phyloP scores from a whole-genome alignment of 2,329 filamentous ascomycete species.

The Simplicillium aogashimaense region DNA sequence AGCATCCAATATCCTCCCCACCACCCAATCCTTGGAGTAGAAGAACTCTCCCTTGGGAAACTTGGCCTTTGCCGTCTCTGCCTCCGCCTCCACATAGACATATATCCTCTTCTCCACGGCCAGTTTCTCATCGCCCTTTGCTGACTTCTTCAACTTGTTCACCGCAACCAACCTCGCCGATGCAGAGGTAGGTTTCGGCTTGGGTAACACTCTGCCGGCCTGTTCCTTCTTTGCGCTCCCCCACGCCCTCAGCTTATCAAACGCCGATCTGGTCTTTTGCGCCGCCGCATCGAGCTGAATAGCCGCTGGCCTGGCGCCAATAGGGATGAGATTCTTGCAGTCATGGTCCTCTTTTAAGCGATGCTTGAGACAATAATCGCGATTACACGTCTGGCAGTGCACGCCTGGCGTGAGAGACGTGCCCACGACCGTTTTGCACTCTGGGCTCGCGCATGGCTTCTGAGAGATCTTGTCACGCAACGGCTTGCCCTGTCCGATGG shows the following conservation, averaged over 20 bases:
- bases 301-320: slow-evolving; percentile 32
- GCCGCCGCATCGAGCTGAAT: slow-evolving; percentile 36
- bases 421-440: slow-evolving; percentile 63
- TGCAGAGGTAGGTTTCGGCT: slow-evolving; percentile 52
- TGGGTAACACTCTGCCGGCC: slow-evolving; percentile 48
- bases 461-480: slow-evolving; percentile 46
- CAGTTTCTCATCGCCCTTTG: slow-evolving; percentile 82
- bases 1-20: slow-evolving; percentile 71
- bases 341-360: slow-evolving; percentile 72
- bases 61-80: slow-evolving; percentile 74
- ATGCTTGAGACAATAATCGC: slow-evolving; percentile 70
- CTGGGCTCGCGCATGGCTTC: slow-evolving; percentile 56
- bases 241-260: slow-evolving; percentile 73
- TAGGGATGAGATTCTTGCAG: slow-evolving; percentile 63
- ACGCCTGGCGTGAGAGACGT: slow-evolving; percentile 58
- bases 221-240: slow-evolving; percentile 61
- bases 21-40: slow-evolving; percentile 78
- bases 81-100: slow-evolving; percentile 80
- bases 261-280: slow-evolving; percentile 62
- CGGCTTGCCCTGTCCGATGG: slow-evolving; percentile 42
- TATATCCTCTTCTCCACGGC: slow-evolving; percentile 80
- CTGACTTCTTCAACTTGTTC: slow-evolving; percentile 71
- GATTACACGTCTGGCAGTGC: slow-evolving; percentile 62
- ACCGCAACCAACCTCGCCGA: slow-evolving; percentile 59
- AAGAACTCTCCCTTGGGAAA: slow-evolving; percentile 74